phyloP scores from a whole-genome alignment of 1,139 yeast species.

The Candida smagusa region DNA sequence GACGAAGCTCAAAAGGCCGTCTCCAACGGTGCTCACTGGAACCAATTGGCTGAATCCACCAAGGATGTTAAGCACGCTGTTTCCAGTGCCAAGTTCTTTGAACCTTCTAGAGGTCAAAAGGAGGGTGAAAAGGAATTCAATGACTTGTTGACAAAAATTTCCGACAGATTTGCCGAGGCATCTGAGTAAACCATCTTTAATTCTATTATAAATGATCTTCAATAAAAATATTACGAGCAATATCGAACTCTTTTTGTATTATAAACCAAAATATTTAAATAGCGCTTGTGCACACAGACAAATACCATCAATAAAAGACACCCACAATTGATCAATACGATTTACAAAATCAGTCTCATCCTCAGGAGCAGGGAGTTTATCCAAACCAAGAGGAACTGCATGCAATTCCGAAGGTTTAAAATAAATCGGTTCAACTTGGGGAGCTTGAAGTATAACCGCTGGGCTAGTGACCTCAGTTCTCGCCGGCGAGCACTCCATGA shows the following conservation, averaged over 20 bases:
- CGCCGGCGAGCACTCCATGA: constrained; percentile 1
- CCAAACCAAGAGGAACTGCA: too few relatives aligned
- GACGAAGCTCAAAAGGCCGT: constrained; percentile 98
- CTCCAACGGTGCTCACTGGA: constrained; percentile 92
- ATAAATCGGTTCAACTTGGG: neutral
- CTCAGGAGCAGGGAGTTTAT: too few relatives aligned
- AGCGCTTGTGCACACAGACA: constrained; percentile 1
- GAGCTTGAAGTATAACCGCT: constrained; percentile 1
- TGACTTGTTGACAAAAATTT: constrained; percentile 67
- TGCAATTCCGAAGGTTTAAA: neutral
- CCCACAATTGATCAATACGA: constrained; percentile 3
- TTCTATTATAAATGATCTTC: constrained; percentile 3
- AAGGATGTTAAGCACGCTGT: constrained; percentile 89
- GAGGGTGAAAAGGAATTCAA: constrained; percentile 75
- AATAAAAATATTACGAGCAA: too few relatives aligned
- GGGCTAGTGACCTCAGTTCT: constrained; percentile 2
- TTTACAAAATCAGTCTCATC: constrained; percentile 3
- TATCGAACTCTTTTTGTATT: too few relatives aligned
- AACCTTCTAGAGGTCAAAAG: constrained; percentile 87
- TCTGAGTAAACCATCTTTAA: constrained; percentile 55
- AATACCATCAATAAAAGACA: constrained; percentile 1
- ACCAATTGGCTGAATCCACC: constrained; percentile 83
- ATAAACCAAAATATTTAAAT: too few relatives aligned
- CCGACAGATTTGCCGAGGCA: constrained; percentile 93
- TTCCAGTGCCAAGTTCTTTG: constrained; percentile 91